Percentiles rank a stretch among this genome's conserved stretches.
Evolutionary conservation across 345 rosid species (phyloP).

Genomic region (Linum lewisii): DNA sequence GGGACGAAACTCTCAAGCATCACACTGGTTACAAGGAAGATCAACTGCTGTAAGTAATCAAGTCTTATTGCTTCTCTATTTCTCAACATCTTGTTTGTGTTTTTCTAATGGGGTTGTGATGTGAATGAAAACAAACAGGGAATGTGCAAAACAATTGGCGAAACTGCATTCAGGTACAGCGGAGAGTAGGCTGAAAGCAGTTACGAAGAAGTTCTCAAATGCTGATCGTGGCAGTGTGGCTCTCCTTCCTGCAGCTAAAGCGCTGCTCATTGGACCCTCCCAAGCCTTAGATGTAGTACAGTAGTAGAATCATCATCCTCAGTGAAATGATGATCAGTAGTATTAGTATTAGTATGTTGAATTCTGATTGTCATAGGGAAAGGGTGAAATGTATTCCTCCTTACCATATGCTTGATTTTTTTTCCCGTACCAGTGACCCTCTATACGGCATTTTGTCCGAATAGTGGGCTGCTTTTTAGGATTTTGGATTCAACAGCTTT

Average conservation of each 20-base stretch:
- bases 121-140: conserved; percentile 26
- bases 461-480: background rate
- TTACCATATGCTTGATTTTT: too few species aligned
- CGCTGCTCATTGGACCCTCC: background rate
- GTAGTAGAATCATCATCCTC: background rate
- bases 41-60: conserved; percentile 39
- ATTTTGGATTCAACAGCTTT: too few species aligned
- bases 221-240: conserved; percentile 52
- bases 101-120: background rate
- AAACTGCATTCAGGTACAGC: conserved; percentile 42
- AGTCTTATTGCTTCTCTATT: background rate
- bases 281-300: background rate
- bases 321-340: background rate
- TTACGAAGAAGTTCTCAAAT: conserved; percentile 48
- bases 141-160: conserved; percentile 57
- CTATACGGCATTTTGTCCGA: background rate
- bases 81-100: background rate
- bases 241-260: conserved; percentile 44
- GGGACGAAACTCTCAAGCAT: conserved; percentile 65
- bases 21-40: conserved; percentile 63
- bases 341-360: background rate
- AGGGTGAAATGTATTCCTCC: too few species aligned
- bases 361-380: too few species aligned
- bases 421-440: too few species aligned
- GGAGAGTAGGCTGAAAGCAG: conserved; percentile 59